Evolutionary conservation across 2,329 filamentous ascomycete genomes (phyloP), one percentile per base, ranked within the genome.

Genomic region (Diaporthe helianthi): DNA sequence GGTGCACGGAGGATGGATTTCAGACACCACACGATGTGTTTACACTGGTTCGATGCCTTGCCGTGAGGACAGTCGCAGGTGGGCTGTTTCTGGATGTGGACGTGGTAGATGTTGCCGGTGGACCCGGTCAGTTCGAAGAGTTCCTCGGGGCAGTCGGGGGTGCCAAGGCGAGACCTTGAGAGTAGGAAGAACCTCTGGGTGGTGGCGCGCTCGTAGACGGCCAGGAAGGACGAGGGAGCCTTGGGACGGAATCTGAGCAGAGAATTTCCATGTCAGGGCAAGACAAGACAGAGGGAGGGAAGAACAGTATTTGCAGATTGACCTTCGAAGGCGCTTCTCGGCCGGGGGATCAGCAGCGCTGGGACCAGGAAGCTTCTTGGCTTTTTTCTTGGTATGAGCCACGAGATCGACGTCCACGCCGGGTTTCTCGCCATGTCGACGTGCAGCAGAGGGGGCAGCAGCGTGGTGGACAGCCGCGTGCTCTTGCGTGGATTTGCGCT

Each of bases 31-130:
- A 90, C 71, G 31, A 89, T 80, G 73, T 92, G 90, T 74, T 92
- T 92, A 83, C 89, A 91, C 71, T 89, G 87, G 38, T 87, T 83
- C 0, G 86, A 86, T 41, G 82, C 81, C 31, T 70, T 73, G 1
- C 82, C 83, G 68, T 89, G 83, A 0, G 87, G 87, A 71, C 89
- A 90, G 60, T 83, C 80, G 75, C 89, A 91, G 0, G 73, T 79
- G 0, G 87, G 86, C 22, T 81, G 74, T n/a, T 81, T 81, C 3
- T 80, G 79, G 65, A 92, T 84, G 41, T 78, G 78, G 38, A 91
- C 83, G 0, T 78, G 85, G 76, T 92, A 92, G 69, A 92, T 81
- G 72, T 91, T 91, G 19, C 89, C 89, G 1, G 88, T 91, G 12
- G 86, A 87, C 0, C 89, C 90, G 0, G 89, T 86, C 71, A 92